Percentiles rank a stretch among this genome's conserved stretches.
Conservation (phyloP, 352 stramenopile species). For the Globisporangium recalcitrans region DNA sequence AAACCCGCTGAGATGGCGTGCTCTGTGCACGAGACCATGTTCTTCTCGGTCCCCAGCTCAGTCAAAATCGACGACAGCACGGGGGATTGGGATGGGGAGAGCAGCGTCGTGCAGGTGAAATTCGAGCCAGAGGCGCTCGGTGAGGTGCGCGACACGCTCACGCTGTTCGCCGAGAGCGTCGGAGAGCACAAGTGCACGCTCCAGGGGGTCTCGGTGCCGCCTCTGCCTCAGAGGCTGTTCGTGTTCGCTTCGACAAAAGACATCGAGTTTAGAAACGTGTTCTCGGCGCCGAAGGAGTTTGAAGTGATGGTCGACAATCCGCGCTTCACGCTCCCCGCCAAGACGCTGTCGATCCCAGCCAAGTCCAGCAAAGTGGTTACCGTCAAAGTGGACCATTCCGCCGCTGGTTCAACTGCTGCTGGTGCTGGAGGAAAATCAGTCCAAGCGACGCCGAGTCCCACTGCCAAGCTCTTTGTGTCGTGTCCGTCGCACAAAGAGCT, state of each 20-base stretch:
- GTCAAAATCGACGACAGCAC: conserved; percentile 43
- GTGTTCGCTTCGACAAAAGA: conserved; percentile 52
- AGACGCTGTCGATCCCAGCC: conserved; percentile 56
- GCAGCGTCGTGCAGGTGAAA: conserved; percentile 53
- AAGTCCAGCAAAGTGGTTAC: conserved; percentile 60
- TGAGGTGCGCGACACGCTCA: conserved; percentile 76
- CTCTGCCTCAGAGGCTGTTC: conserved; percentile 83
- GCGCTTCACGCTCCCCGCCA: conserved; percentile 53
- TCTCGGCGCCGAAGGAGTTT: conserved; percentile 70
- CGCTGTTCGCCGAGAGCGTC: conserved; percentile 48
- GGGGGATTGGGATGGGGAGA: conserved; percentile 70
- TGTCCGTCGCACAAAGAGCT: conserved; percentile 64
- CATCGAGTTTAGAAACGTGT: conserved; percentile 91
- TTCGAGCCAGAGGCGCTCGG: conserved; percentile 90
- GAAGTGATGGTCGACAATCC: conserved; percentile 75
- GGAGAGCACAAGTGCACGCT: conserved; percentile 86
- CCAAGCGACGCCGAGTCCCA: conserved; percentile 19
- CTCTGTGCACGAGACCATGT: conserved; percentile 46
- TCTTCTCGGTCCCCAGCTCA: conserved; percentile 58
- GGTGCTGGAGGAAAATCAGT: conserved; percentile 10
- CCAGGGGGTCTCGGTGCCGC: conserved; percentile 65
- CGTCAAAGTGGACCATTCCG: conserved; percentile 45
- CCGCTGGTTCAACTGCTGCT: conserved; percentile 3
- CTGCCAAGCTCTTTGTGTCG: conserved; percentile 78
- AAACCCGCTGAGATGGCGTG: conserved; percentile 47